phyloP scores from a whole-genome alignment of 768 basidiomycete species.

The Pleurotus citrinopileatus region DNA sequence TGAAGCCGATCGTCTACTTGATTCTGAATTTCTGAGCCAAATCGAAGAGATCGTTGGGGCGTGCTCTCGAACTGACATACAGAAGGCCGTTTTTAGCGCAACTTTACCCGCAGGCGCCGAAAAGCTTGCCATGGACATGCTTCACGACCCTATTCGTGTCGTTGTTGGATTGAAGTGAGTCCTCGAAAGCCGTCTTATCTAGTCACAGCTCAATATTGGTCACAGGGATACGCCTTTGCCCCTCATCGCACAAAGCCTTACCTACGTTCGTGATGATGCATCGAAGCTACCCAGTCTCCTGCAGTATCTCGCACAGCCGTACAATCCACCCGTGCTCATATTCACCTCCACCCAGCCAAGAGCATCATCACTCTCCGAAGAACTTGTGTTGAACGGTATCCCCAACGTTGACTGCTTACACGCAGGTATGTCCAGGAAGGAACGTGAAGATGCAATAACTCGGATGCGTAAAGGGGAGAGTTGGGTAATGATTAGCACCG shows the following conservation, averaged over 20 bases:
- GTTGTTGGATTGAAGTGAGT: conserved; percentile 95
- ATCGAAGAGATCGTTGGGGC: conserved; percentile 82
- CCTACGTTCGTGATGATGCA: conserved; percentile 88
- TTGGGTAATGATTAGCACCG: conserved; percentile 95
- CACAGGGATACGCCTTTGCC: conserved; percentile 89
- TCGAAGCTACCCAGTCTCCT: conserved; percentile 93
- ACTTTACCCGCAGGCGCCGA: conserved; percentile 90
- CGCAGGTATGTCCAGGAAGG: conserved; percentile 83
- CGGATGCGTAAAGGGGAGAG: conserved; percentile 88
- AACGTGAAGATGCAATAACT: conserved; percentile 80
- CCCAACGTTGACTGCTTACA: conserved; percentile 87
- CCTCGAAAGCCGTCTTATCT: background rate
- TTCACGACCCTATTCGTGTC: conserved; percentile 83
- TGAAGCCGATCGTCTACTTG: conserved; percentile 90
- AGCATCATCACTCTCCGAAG: conserved; percentile 74
- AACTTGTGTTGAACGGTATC: conserved; percentile 76
- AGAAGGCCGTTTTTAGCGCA: conserved; percentile 92
- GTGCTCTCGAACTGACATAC: conserved; percentile 65
- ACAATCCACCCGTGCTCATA: conserved; percentile 88
- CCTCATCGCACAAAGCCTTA: conserved; percentile 83
- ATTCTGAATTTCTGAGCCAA: conserved; percentile 85
- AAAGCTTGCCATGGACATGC: conserved; percentile 81
- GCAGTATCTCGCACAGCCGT: conserved; percentile 73
- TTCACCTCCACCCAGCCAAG: conserved; percentile 92
- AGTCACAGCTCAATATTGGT: conserved; percentile 6